A percentile compares a stretch with the other conserved stretches of the same genome.
These are phyloP conservation scores for Lumnitzera littorea DNA, from an alignment of 345 rosid genomes.

Conservation along the genomic window DNA sequence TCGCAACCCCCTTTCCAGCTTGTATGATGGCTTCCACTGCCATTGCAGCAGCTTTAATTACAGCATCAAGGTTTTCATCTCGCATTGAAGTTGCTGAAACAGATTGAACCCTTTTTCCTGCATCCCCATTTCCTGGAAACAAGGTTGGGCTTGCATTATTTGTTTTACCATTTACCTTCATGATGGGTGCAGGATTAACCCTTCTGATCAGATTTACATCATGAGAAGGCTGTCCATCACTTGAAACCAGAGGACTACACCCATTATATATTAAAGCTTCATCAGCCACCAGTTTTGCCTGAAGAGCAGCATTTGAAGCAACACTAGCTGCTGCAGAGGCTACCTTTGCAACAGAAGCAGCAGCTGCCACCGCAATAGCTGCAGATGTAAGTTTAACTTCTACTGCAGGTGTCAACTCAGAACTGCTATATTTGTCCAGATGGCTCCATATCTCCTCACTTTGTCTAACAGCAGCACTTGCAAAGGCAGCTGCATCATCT, in stretches of 20 bases:
- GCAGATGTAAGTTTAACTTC: conserved; percentile 78
- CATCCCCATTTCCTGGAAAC: conserved; percentile 72
- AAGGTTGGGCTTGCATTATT: conserved; percentile 53
- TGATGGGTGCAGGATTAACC: conserved; percentile 52
- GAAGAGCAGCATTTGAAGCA: conserved; percentile 90
- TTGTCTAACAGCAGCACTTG: conserved; percentile 68
- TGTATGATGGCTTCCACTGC: conserved; percentile 93
- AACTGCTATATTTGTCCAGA: conserved; percentile 49
- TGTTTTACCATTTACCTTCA: conserved; percentile 42
- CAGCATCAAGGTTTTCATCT: conserved; percentile 90
- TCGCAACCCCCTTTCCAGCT: conserved; percentile 83
- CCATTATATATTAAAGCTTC: conserved; percentile 49
- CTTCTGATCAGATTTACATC: conserved; percentile 28
- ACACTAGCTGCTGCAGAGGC: conserved; percentile 98
- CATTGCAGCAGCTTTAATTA: conserved; percentile 90
- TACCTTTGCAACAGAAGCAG: conserved; percentile 94
- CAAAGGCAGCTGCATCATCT: conserved; percentile 73
- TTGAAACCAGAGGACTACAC: conserved; percentile 20
- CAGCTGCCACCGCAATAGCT: conserved; percentile 77
- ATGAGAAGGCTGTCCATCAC: conserved; percentile 19
- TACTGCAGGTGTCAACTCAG: conserved; percentile 45
- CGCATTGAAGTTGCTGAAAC: conserved; percentile 84
- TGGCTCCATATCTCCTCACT: conserved; percentile 68
- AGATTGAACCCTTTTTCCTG: conserved; percentile 78
- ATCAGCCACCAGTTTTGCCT: conserved; percentile 90